phyloP scores from a whole-genome alignment of 106 monocot genomes.

The Platanthera guangdongensis region DNA sequence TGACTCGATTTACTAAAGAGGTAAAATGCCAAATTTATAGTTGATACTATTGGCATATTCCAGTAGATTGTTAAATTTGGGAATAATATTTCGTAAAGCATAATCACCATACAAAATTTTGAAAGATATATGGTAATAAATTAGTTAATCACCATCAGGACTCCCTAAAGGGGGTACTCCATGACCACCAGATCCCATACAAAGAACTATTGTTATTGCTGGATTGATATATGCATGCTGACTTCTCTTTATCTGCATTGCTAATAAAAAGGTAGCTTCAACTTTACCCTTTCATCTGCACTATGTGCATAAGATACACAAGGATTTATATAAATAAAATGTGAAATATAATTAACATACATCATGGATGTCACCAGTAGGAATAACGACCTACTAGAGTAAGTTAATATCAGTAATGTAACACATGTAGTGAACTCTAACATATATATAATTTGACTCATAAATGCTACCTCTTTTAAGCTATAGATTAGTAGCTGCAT shows the following conservation, averaged over 20 bases:
- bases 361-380: slow-evolving; percentile 91
- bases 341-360: slow-evolving; percentile 28
- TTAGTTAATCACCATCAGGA: slow-evolving; percentile 58
- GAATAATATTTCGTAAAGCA: neutral
- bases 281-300: too few species aligned
- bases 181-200: slow-evolving; percentile 94
- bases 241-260: too few species aligned
- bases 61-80: neutral
- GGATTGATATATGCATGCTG: too few species aligned
- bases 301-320: neutral
- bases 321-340: neutral
- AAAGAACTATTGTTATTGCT: too few species aligned
- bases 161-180: slow-evolving; percentile 97
- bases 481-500: too few species aligned
- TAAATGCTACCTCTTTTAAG: too few species aligned
- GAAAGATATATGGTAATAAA: slow-evolving; percentile 2
- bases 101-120: neutral
- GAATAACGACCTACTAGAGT: too few species aligned
- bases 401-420: too few species aligned
- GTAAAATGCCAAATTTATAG: neutral
- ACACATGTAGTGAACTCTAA: too few species aligned
- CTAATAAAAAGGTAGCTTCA: too few species aligned
- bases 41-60: neutral
- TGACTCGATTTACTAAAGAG: neutral
- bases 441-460: too few species aligned